phyloP scores from a whole-genome alignment of 768 basidiomycete species.

The Boletus vermiculosoides region DNA sequence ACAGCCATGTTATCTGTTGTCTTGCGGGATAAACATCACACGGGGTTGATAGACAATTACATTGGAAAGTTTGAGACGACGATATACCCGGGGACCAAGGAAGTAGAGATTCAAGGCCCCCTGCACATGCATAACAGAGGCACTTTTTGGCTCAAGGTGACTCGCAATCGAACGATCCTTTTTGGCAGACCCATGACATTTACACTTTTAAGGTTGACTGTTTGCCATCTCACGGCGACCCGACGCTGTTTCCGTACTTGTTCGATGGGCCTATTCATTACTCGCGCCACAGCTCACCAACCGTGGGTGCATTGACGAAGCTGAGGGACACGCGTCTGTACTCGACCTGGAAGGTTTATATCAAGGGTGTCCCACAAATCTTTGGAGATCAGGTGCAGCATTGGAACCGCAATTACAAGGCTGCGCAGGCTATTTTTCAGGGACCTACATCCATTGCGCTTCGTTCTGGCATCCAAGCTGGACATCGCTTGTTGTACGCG shows the following conservation, averaged over 20 bases:
- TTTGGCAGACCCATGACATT: constrained; percentile 5
- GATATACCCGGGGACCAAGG: constrained; percentile 57
- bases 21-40: constrained; percentile 69
- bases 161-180: not conserved
- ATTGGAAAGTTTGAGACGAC: constrained; percentile 62
- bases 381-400: constrained; percentile 60
- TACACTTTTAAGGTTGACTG: constrained; percentile 50
- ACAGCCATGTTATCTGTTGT: constrained; percentile 59
- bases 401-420: constrained; percentile 68
- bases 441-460: constrained; percentile 62
- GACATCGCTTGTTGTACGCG: constrained; percentile 73
- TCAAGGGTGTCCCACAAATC: constrained; percentile 56
- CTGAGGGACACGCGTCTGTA: constrained; percentile 63
- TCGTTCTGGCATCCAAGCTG: constrained; percentile 67
- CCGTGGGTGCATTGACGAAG: constrained; percentile 62
- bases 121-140: constrained; percentile 51
- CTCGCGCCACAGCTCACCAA: constrained; percentile 69
- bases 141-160: constrained; percentile 68
- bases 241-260: constrained; percentile 49
- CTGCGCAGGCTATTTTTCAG: constrained; percentile 68
- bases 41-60: constrained; percentile 54
- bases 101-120: constrained; percentile 58
- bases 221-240: constrained; percentile 42
- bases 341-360: constrained; percentile 75
- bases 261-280: constrained; percentile 76